Evolutionary conservation across 2,329 filamentous ascomycete genomes (phyloP).

Genomic region (Laburnicola sp.): DNA sequence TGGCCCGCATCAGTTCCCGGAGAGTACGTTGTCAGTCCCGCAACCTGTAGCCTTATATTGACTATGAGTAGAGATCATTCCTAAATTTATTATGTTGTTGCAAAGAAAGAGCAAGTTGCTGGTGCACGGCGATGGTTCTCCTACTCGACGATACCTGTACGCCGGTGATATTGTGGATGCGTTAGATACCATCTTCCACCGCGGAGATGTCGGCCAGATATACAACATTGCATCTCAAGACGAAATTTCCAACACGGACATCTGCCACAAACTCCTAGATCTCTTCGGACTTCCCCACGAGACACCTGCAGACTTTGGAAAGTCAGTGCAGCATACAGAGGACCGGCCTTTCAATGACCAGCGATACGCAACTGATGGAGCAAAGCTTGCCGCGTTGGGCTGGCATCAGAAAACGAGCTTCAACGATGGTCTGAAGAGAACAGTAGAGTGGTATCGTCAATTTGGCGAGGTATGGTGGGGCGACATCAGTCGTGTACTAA

Average conservation of each 20-base stretch:
- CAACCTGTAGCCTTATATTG: slow-evolving; percentile 5
- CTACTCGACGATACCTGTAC: slow-evolving; percentile 75
- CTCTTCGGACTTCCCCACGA: slow-evolving; percentile 58
- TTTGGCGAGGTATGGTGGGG: slow-evolving; percentile 49
- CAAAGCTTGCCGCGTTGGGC: slow-evolving; percentile 43
- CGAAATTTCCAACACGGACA: slow-evolving; percentile 73
- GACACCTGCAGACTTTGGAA: slow-evolving; percentile 55
- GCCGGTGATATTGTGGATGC: slow-evolving; percentile 79
- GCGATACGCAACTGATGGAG: slow-evolving; percentile 45
- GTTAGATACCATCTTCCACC: slow-evolving; percentile 82
- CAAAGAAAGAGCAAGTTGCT: slow-evolving; percentile 68
- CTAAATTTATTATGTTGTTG: slow-evolving; percentile 76
- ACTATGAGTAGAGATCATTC: slow-evolving; percentile 70
- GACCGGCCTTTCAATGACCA: slow-evolving; percentile 67
- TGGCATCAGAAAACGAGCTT: slow-evolving; percentile 44
- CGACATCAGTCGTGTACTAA: slow-evolving; percentile 45
- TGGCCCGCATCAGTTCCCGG: slow-evolving; percentile 80
- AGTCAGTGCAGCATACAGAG: slow-evolving; percentile 73
- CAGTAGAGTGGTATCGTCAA: slow-evolving; percentile 46
- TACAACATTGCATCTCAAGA: slow-evolving; percentile 83
- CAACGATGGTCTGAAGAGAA: slow-evolving; percentile 40
- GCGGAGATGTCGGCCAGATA: slow-evolving; percentile 71
- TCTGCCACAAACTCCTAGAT: slow-evolving; percentile 67
- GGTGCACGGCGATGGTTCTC: slow-evolving; percentile 75
- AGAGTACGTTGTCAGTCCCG: slow-evolving; percentile 61